Conservation (phyloP, 148 eudicot species). For the Rhododendron ovatum region DNA sequence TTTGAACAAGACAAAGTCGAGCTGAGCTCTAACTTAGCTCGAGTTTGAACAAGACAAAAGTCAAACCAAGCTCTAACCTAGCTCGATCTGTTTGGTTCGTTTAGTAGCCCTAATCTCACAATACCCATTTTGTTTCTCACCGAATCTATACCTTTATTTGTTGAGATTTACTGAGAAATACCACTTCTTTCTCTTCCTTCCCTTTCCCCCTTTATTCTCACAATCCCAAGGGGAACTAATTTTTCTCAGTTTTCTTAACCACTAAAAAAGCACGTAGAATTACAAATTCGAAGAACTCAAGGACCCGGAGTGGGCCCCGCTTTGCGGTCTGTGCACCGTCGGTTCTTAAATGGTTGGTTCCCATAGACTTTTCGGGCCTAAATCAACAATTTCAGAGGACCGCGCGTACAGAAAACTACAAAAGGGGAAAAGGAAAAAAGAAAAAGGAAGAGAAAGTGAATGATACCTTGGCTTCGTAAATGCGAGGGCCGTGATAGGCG, state of each 20-base stretch:
- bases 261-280: neutral
- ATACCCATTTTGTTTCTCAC: too few species aligned
- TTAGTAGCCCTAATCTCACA: too few species aligned
- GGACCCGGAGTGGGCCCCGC: neutral
- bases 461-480: slow-evolving; percentile 88
- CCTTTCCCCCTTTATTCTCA: neutral
- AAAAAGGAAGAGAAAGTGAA: neutral
- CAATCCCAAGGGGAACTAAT: neutral
- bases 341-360: neutral
- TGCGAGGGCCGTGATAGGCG: slow-evolving; percentile 93
- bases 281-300: neutral
- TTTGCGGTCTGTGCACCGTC: neutral
- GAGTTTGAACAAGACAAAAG: too few species aligned
- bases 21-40: too few species aligned
- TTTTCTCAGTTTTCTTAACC: neutral
- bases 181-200: neutral
- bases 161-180: neutral
- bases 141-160: too few species aligned
- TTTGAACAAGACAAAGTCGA: too few species aligned
- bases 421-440: neutral
- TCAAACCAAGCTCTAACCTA: too few species aligned
- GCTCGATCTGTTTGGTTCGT: neutral
- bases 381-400: slow-evolving; percentile 2
- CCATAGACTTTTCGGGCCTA: neutral
- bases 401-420: neutral